Percentiles rank a stretch among this genome's conserved stretches.
These are phyloP conservation scores for Solanum corneliomulleri DNA, from an alignment of 257 asterid species.

Conservation along the genomic window DNA sequence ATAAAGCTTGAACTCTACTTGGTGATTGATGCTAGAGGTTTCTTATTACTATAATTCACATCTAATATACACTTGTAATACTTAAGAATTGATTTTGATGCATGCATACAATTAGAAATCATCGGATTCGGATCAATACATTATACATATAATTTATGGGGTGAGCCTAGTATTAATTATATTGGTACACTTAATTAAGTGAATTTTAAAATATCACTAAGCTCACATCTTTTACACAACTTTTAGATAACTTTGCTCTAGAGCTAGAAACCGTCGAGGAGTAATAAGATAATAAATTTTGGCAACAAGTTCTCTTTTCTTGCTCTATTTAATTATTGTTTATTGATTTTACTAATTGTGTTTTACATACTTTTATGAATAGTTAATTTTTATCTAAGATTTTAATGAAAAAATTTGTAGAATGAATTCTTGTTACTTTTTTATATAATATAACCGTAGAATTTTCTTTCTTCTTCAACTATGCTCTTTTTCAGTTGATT, in stretches of 20 bases:
- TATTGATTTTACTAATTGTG: too few species aligned
- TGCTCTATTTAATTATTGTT: too few species aligned
- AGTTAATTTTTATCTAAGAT: background rate
- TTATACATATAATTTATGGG: background rate
- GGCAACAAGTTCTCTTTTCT: background rate
- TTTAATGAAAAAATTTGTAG: background rate
- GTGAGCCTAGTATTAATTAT: background rate
- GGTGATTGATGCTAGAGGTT: too few species aligned
- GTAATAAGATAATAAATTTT: background rate
- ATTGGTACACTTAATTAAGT: background rate
- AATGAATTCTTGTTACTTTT: background rate
- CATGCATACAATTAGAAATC: too few species aligned
- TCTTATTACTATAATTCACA: too few species aligned
- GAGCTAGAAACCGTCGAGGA: background rate
- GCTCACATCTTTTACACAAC: background rate
- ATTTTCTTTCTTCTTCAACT: too few species aligned
- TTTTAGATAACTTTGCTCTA: background rate
- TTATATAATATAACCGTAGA: too few species aligned
- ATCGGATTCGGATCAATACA: too few species aligned
- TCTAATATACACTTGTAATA: too few species aligned
- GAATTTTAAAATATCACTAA: background rate
- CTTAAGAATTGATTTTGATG: background rate
- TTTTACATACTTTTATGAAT: too few species aligned
- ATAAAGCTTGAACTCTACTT: too few species aligned
- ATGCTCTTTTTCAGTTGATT: too few species aligned